Percentiles rank a stretch among this genome's conserved stretches.
phyloP scores from a whole-genome alignment of 768 basidiomycete genomes.

The Glaciozyma martinii region DNA sequence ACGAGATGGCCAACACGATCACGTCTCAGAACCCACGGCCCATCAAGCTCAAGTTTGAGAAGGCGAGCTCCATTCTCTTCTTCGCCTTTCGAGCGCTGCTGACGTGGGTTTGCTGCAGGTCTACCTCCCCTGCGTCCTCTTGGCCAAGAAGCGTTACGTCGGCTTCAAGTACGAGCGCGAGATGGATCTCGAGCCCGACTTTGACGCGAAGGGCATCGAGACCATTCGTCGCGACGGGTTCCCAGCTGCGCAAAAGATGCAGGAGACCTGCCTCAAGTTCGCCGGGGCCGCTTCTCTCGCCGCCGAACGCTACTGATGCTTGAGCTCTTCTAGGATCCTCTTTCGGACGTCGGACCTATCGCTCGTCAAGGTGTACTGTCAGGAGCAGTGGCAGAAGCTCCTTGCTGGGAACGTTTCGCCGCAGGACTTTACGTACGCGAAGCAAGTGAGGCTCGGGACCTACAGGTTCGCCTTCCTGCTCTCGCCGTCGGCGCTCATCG shows the following conservation, averaged over 20 bases:
- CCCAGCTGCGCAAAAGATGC: constrained; percentile 83
- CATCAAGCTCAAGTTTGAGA: constrained; percentile 95
- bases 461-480: constrained; percentile 57
- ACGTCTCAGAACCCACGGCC: constrained; percentile 81
- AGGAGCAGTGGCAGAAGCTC: constrained; percentile 71
- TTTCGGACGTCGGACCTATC: constrained; percentile 86
- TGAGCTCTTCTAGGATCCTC: constrained; percentile 53
- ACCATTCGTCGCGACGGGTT: constrained; percentile 89
- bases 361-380: constrained; percentile 79
- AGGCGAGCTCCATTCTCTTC: constrained; percentile 47
- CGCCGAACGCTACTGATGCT: constrained; percentile 9
- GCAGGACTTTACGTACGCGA: constrained; percentile 92
- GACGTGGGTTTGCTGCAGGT: constrained; percentile 49
- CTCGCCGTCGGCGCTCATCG: background rate
- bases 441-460: constrained; percentile 83
- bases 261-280: constrained; percentile 79
- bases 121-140: constrained; percentile 84
- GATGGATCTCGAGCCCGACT: constrained; percentile 65
- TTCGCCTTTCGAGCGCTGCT: background rate
- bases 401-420: constrained; percentile 67
- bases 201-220: constrained; percentile 97
- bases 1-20: constrained; percentile 82
- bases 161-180: constrained; percentile 87
- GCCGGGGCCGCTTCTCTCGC: background rate
- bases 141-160: constrained; percentile 97